These are phyloP conservation scores for Filobasidium uniguttulatum DNA, from an alignment of 1,284 basidiomycete genomes.

Conservation along the genomic window DNA sequence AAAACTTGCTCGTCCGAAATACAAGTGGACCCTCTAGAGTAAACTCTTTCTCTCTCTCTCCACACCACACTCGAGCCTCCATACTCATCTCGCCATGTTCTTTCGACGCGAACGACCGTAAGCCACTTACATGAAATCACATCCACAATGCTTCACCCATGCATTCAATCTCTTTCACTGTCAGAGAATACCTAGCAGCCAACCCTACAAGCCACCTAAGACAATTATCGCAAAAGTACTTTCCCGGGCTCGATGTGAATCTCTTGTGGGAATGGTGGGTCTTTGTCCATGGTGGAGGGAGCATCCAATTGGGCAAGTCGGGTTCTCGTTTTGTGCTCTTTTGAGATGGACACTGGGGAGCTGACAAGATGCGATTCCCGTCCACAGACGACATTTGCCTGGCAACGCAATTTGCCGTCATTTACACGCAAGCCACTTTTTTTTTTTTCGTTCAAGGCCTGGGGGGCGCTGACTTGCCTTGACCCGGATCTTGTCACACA, in stretches of 20 bases:
- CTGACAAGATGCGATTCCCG: neutral
- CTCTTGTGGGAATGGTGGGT: slow-evolving; percentile 14
- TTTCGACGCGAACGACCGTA: slow-evolving; percentile 1
- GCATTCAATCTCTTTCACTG: neutral
- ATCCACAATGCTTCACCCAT: neutral
- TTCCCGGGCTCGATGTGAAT: slow-evolving; percentile 10
- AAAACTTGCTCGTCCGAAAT: too few relatives aligned
- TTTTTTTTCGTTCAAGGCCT: too few relatives aligned
- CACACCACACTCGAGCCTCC: too few relatives aligned
- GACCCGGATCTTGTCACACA: neutral
- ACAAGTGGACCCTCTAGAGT: too few relatives aligned
- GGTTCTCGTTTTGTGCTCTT: neutral
- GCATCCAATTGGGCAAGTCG: slow-evolving; percentile 8
- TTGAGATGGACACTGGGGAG: too few relatives aligned
- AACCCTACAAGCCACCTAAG: neutral
- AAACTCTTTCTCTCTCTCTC: too few relatives aligned
- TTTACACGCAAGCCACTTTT: slow-evolving; percentile 3
- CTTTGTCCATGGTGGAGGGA: slow-evolving; percentile 12
- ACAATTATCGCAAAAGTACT: slow-evolving; percentile 2
- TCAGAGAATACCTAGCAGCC: slow-evolving; percentile 10
- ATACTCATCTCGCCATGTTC: too few relatives aligned
- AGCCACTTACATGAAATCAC: neutral
- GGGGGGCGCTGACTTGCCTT: too few relatives aligned
- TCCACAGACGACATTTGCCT: slow-evolving; percentile 5
- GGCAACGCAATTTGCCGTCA: slow-evolving; percentile 12